Evolutionary conservation across 1,284 basidiomycete species (phyloP), one percentile per base, ranked within the genome.

Genomic region (Bondarzewia mesenterica): DNA sequence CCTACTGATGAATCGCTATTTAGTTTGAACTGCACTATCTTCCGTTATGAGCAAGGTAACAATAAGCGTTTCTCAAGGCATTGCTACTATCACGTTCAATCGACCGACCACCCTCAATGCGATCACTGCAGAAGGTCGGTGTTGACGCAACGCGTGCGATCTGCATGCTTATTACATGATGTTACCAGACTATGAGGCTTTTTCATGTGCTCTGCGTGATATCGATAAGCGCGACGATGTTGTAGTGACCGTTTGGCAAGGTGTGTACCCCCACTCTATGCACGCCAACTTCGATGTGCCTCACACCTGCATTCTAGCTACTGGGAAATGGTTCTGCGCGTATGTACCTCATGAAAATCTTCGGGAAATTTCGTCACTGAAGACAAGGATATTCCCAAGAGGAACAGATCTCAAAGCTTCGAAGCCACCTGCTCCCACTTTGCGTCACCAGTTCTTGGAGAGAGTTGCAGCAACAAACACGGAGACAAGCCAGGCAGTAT

Each of bases 241-340:
- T 23, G 7, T 27, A 18, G 42, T 43, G 42, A 43, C 42, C 6
- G 21, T 43, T 7, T 43, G 42, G 42, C 20, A 43, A 43, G 42
- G 42, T 43, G 23, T 25, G 42, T 27, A 14, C 25, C 18, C 14
- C 12, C 42, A n/a, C 15, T 4, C n/a, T 7, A 5, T 26, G 21
- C 14, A 12, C 21, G 7, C 12, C 4, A 10, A 40, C 20, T 10
- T 40, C 14, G 12, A 40, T 40, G 6, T 10, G 4, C 10, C 16
- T 18, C 12, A 40, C 38, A 22, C 18, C 8, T n/a, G 10, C 29
- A 32, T 32, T 3, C 15, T 16, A 43, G 42, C 42, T 12, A 43
- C 42, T 15, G 42, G 42, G 18, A 43, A 18, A 12, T 43, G 42
- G 42, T 43, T 43, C 8, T 43, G 42, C 42, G 42, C 42, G 42